Evolutionary conservation across 2,329 filamentous ascomycete species (phyloP), one percentile per base, ranked within the genome.

Genomic region (Botryotinia globosa): DNA sequence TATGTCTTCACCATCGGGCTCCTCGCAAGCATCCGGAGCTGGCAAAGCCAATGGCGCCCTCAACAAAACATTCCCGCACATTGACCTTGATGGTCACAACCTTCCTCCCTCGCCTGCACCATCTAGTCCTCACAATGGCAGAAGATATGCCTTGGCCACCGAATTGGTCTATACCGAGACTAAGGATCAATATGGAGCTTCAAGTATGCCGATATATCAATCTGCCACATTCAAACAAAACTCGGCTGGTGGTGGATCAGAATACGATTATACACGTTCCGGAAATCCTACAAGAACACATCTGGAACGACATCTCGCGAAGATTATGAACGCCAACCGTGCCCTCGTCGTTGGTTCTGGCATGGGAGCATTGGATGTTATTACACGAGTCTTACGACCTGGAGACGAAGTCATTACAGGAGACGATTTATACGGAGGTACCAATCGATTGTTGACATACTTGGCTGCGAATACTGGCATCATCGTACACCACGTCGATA

Each of bases 211-310:
- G 71, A 98, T 99, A 81, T 99, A 99, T 83, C 96, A 97, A 87
- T 97, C 94, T 66, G 97, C 96, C 66, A 99, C 96, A 54, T 99
- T 99, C 87, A 99, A 99, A 85, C 96, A 98, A 83, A 89, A 88
- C 34, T 93, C 92, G 29, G 91, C 92, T 75, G 87, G 84, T 63
- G 94, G 93, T 74, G 94, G 93, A 74, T 86, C 89, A 80, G 94
- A 98, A 83, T 99, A 98, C 83, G 96, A 99, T 85, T 99, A 99
- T 85, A 98, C 96, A 74, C 93, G 97, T 74, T 98, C 94, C 51
- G 96, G 96, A 72, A 99, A 99, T 82, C 96, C 96, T 29, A 99
- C 96, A 73, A 90, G 96, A 76, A 97, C 95, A 48, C 96, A 99
- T 80, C 89, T 99, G 75, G 96, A 99, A 85, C 90, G 95, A 73